phyloP scores from a whole-genome alignment of 2,329 filamentous ascomycete genomes.

The Trichoderma semiorbis region DNA sequence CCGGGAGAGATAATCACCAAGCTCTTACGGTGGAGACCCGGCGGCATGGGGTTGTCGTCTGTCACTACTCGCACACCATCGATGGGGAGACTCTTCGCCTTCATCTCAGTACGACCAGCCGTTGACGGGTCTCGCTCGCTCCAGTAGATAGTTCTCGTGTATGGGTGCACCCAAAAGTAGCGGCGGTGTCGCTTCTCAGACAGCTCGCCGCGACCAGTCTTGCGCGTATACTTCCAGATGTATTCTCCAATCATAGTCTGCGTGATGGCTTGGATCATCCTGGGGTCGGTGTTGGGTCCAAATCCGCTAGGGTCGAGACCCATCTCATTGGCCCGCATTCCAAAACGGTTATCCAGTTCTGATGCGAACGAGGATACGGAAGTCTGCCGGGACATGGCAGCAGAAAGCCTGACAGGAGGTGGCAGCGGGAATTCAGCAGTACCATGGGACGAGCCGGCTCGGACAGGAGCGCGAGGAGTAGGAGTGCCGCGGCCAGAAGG shows the following conservation, averaged over 20 bases:
- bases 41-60: conserved; percentile 93
- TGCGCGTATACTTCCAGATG: conserved; percentile 98
- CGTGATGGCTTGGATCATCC: conserved; percentile 98
- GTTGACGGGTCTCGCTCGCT: conserved; percentile 82
- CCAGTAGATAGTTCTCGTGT: conserved; percentile 96
- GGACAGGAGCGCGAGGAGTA: conserved; percentile 51
- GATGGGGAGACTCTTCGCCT: conserved; percentile 86
- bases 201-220: conserved; percentile 81
- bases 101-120: conserved; percentile 71
- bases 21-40: conserved; percentile 91
- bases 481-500: conserved; percentile 51
- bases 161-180: conserved; percentile 99
- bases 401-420: conserved; percentile 29
- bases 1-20: conserved; percentile 86
- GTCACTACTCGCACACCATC: conserved; percentile 88
- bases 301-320: conserved; percentile 56
- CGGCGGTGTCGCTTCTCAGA: conserved; percentile 87
- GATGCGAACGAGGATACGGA: conserved; percentile 95
- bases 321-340: conserved; percentile 60
- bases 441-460: conserved; percentile 45
- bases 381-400: conserved; percentile 51
- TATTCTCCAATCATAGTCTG: conserved; percentile 99
- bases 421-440: conserved; percentile 48
- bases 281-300: conserved; percentile 75
- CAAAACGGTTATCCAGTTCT: conserved; percentile 88